phyloP scores from a whole-genome alignment of 2,329 filamentous ascomycete species.

The Colletotrichum sp. region DNA sequence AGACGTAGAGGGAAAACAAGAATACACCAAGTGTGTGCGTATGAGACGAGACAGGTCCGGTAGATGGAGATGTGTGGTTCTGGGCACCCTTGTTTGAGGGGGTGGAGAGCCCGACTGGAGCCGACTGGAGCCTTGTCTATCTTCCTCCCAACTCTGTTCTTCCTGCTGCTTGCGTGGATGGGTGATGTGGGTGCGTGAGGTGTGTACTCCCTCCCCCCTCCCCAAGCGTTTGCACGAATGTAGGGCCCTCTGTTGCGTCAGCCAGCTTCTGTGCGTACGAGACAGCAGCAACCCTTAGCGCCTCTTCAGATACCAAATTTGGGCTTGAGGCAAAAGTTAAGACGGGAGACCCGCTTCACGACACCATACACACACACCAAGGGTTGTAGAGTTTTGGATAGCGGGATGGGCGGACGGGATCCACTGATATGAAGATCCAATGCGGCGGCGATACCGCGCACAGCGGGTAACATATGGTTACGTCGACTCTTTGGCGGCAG shows the following conservation, averaged over 20 bases:
- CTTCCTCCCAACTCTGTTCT: background rate
- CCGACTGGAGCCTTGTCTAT: background rate
- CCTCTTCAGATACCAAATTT: background rate
- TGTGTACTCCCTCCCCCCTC: background rate
- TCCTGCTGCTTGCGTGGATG: background rate
- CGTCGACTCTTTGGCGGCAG: background rate
- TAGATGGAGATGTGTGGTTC: constrained; percentile 2
- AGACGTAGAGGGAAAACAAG: background rate
- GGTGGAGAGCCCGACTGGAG: background rate
- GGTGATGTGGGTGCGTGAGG: background rate
- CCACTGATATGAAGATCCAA: constrained; percentile 1
- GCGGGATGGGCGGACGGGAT: background rate
- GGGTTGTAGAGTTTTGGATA: background rate
- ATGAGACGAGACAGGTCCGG: constrained; percentile 17
- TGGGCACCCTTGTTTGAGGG: constrained; percentile 11
- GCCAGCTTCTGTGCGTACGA: constrained; percentile 11
- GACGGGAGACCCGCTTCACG: background rate
- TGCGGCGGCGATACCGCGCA: background rate
- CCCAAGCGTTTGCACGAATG: background rate
- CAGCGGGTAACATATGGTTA: background rate
- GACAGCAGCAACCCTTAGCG: background rate
- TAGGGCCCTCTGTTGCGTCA: background rate
- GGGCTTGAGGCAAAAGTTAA: constrained; percentile 1
- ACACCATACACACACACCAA: background rate
- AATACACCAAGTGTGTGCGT: constrained; percentile 9